Evolutionary conservation across 345 rosid genomes (phyloP), one percentile per base, ranked within the genome.

Genomic region (Laguncularia racemosa): DNA sequence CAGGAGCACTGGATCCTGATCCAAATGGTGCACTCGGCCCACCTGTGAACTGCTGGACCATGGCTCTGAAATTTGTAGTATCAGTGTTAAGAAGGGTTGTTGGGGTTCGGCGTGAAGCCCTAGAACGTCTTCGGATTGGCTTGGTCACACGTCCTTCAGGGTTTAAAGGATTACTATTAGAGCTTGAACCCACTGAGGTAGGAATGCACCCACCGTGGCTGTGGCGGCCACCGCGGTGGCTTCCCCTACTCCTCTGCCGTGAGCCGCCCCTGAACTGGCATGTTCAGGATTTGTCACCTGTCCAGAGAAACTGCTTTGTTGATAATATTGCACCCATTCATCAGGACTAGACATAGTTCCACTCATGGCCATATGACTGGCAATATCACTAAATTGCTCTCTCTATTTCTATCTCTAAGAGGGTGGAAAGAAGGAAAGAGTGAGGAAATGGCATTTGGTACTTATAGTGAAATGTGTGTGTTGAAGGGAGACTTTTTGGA

Each of bases 11-110:
- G 0, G 69, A 44, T n/a, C 79, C 78, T 0, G 83, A 48, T 2
- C 83, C 73, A 38, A 84, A 85, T 18, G 86, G 78, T 14, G 86
- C 81, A 4, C 69, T 73, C 8, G 96, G 96, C 14, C 91, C 85
- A 0, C 99, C 99, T 0, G 99, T 93, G 77, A 80, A 93, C 21
- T 87, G 99, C 44, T 93, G 99, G 51, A 93, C 99, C 96, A 93
- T 80, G 71, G 97, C 96, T 1, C 99, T 75, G 72, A 93, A 93
- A 53, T 93, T 93, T 0, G 91, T 59, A 11, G 97, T 83, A 75
- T 93, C 97, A 2, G 99, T 93, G 67, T 85, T 89, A 48, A 93
- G 78, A 46, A 89, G 73, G n/a, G 99, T 89, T 52, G 99, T 89
- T 0, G 99, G 99, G 62, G 97, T 89, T 60, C 99, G 67, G 55